Percentiles rank a stretch among this genome's conserved stretches.
phyloP scores from a whole-genome alignment of 2,329 filamentous ascomycete species.

The Fusarium xyrophilum region DNA sequence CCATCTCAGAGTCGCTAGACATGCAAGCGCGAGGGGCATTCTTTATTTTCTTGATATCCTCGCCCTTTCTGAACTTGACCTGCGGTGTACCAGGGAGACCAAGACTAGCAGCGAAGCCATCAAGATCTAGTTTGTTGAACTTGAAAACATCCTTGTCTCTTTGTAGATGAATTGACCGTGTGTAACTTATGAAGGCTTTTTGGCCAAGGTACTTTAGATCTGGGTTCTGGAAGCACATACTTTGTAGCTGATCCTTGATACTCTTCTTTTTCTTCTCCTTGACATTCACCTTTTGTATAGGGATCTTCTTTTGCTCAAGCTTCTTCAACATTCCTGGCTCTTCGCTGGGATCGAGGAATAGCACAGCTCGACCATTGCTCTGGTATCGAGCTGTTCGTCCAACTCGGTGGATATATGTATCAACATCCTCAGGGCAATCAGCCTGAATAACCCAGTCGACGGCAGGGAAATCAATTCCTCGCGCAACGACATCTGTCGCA shows the following conservation, averaged over 20 bases:
- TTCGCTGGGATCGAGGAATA: constrained; percentile 92
- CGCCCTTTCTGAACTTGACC: constrained; percentile 91
- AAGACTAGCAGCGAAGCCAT: constrained; percentile 83
- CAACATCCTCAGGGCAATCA: constrained; percentile 95
- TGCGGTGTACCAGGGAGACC: constrained; percentile 90
- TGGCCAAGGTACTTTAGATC: constrained; percentile 94
- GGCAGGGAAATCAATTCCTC: constrained; percentile 93
- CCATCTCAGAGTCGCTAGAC: constrained; percentile 66
- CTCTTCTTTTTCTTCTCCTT: constrained; percentile 87
- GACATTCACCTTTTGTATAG: constrained; percentile 84
- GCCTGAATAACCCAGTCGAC: constrained; percentile 99
- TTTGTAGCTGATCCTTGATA: constrained; percentile 85
- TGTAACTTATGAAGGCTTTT: constrained; percentile 93
- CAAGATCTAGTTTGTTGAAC: constrained; percentile 80
- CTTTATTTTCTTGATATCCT: constrained; percentile 85
- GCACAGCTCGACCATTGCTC: constrained; percentile 81
- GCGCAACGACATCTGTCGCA: constrained; percentile 92
- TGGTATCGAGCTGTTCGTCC: constrained; percentile 95
- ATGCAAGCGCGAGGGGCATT: constrained; percentile 77
- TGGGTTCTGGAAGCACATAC: constrained; percentile 94
- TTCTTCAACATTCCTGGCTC: constrained; percentile 89
- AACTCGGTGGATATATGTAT: constrained; percentile 97
- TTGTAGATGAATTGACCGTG: constrained; percentile 83
- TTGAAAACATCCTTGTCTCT: constrained; percentile 93
- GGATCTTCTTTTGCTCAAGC: constrained; percentile 87